Base-by-base conservation (phyloP, 306 rosid genomes). In the Medicago ruthenica region DNA sequence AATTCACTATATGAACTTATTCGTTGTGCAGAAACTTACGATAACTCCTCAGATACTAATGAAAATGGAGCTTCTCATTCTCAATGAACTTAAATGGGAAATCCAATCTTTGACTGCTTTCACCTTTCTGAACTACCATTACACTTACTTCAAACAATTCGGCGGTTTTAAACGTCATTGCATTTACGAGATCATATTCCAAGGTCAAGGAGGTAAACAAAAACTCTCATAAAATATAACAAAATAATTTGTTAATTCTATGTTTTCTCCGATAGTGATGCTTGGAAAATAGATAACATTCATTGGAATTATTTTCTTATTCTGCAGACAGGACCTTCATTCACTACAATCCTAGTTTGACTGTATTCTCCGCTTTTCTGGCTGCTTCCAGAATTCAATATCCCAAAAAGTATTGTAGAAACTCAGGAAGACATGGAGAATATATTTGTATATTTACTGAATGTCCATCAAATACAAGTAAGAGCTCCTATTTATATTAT, bases 141-240 rank as follows among this genome's bases (percentile, higher is more conserved):
- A 74, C 47, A 71, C 58, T 42, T 8, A 0, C 21, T 74, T 67
- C n/a, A 58, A 5, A 58, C 1, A 0, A 2, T 2, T 21, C 0
- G 83, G 83, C 8, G 76, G 80, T n/a, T 67, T 74, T 62, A 80
- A 15, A 17, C 76, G 71, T 7, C 79, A 66, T 62, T 34, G 40
- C 31, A 80, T 74, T 9, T 58, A 74, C 67, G 75, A 73, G 66
- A 80, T 74, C 70, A 67, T 80, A 39, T 66, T 80, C 40, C 76
- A 80, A 10, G 42, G 76, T 74, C 75, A 66, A 47, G 79, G 75
- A 45, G 83, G 83, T 80, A 60, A 67, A 22, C 16, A 11, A 3
- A 53, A 53, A 55, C 60, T 67, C 7, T 9, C 63, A 22, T 5
- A 24, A 15, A n/a, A n/a, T 17, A 24, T 24, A 24, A 24, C 27